Conservation (phyloP, 768 basidiomycete species). For the Rhizopogon vinicolor region DNA sequence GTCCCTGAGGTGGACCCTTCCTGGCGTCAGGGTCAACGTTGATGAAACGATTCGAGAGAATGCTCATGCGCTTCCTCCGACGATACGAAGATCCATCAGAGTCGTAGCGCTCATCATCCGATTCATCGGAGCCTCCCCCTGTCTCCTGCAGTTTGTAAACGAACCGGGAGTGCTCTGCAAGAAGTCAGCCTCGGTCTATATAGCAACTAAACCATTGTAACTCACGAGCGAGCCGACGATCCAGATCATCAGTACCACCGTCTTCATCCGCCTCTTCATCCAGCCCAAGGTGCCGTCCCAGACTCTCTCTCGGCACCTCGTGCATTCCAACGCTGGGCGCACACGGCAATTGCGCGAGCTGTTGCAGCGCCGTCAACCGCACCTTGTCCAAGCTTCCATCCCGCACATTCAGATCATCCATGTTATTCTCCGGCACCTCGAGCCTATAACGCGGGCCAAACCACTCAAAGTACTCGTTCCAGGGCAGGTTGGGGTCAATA, state of each 20-base stretch:
- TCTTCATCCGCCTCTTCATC: slow-evolving; percentile 37
- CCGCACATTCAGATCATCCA: slow-evolving; percentile 87
- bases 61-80: slow-evolving; percentile 60
- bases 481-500: slow-evolving; percentile 75
- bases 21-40: slow-evolving; percentile 39
- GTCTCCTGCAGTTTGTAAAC: slow-evolving; percentile 56
- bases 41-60: slow-evolving; percentile 56
- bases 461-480: slow-evolving; percentile 94
- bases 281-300: slow-evolving; percentile 61
- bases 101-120: slow-evolving; percentile 43
- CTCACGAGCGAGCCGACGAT: slow-evolving; percentile 70
- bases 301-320: slow-evolving; percentile 67
- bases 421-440: slow-evolving; percentile 88
- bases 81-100: slow-evolving; percentile 43
- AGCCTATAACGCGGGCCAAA: slow-evolving; percentile 93
- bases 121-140: slow-evolving; percentile 42
- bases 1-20: slow-evolving; percentile 25
- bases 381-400: slow-evolving; percentile 79
- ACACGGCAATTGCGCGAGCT: slow-evolving; percentile 53
- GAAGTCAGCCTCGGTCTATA: not conserved
- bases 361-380: slow-evolving; percentile 57
- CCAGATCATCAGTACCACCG: slow-evolving; percentile 51
- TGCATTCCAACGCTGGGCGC: slow-evolving; percentile 89
- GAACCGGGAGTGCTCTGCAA: slow-evolving; percentile 59
- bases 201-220: not conserved